Base-by-base conservation (phyloP, 2,329 filamentous ascomycete species). In the Penicillium sclerotiorum region DNA sequence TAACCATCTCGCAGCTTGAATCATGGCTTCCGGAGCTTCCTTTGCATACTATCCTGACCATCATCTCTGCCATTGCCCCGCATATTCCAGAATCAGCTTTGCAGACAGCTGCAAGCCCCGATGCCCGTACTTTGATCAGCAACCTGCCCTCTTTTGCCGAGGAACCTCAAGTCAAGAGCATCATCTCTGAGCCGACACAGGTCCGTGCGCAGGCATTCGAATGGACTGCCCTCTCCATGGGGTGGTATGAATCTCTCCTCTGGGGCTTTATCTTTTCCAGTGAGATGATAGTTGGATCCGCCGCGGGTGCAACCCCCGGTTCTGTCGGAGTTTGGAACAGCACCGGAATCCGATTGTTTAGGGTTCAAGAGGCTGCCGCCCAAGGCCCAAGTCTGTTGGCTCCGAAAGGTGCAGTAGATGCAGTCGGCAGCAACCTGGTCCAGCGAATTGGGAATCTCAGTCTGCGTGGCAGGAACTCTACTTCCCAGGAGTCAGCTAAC, bases 291-390 rank as follows among this genome's bases (percentile, higher is more conserved):
- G 73, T 75, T 11, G 73, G 71, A 4, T 68, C 72, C 5, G 68
- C 70, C 25, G 65, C 68, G 17, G 73, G 72, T 25, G 69, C 70
- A 13, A 84, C 87, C 0, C 92, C 88, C 66, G 92, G 92, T 23
- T 92, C 89, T 2, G 89, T 92, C 25, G 93, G 94, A 7, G 86
- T 96, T 1, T 99, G 94, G 93, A 96, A 93, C 65, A 89, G 90
- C 28, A 97, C 94, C 1, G 79, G 79, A 2, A 90, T 99, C 68
- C 88, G 87, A 66, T 77, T 99, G 12, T 99, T 99, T 74, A 86
- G 85, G 42, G 91, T 96, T 2, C 90, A 95, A 69, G 89, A 95
- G 66, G 89, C 88, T 13, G 88, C 87, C 2, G 82, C 89, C 1
- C 81, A 88, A 58, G 88, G 92, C 0, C 91, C 92, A 3, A 90